Percentiles rank a stretch among this genome's conserved stretches.
phyloP scores from a whole-genome alignment of 2,329 filamentous ascomycete genomes.

The Penicillium sp. region DNA sequence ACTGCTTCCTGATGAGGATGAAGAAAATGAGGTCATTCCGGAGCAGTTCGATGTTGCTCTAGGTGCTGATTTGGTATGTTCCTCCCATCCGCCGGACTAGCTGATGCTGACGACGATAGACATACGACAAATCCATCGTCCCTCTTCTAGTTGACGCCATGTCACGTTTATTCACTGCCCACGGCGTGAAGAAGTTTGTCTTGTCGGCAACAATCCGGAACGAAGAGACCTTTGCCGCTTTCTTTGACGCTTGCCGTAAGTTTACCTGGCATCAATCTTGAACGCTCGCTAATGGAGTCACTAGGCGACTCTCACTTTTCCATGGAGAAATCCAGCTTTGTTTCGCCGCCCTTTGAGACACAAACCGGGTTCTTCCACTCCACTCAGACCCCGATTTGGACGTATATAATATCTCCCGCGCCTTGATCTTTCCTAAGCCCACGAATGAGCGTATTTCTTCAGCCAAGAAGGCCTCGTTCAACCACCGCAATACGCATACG shows the following conservation, averaged over 20 bases:
- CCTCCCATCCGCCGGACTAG: background rate
- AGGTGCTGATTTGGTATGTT: conserved; percentile 39
- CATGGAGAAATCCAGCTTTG: conserved; percentile 38
- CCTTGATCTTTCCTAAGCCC: background rate
- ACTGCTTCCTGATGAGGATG: conserved; percentile 14
- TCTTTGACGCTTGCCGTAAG: conserved; percentile 57
- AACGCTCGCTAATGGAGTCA: background rate
- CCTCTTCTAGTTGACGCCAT: conserved; percentile 56
- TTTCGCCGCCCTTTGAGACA: conserved; percentile 38
- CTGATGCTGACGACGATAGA: conserved; percentile 37
- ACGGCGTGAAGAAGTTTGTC: conserved; percentile 50
- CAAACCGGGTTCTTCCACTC: conserved; percentile 49
- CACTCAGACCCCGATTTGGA: conserved; percentile 35
- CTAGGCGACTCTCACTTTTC: conserved; percentile 32
- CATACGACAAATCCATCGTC: conserved; percentile 58
- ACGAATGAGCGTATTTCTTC: too few species aligned
- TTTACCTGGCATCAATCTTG: too few species aligned
- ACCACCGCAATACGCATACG: background rate
- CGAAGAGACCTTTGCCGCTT: conserved; percentile 57
- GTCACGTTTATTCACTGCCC: conserved; percentile 53
- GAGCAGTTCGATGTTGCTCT: conserved; percentile 36
- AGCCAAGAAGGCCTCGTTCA: background rate
- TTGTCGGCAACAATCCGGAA: conserved; percentile 62
- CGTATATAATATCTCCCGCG: conserved; percentile 28
- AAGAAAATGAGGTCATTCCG: conserved; percentile 1